A percentile compares a stretch with the other conserved stretches of the same genome.
These are phyloP conservation scores for Eremochloa ophiuroides DNA, from an alignment of 176 grass and related monocot species.

Conservation along the genomic window DNA sequence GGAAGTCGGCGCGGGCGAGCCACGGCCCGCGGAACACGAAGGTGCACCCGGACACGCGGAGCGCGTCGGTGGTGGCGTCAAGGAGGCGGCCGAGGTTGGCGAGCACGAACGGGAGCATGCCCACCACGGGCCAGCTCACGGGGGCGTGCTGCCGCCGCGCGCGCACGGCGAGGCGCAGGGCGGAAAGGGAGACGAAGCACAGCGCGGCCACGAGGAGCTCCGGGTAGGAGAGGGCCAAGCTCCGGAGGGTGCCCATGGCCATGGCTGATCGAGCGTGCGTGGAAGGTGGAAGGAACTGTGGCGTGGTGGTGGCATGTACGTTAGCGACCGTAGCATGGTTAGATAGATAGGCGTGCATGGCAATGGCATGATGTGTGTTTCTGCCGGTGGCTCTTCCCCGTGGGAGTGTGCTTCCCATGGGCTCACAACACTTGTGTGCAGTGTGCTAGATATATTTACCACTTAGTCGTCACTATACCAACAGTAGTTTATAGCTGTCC, in stretches of 20 bases:
- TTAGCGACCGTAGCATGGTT: background rate
- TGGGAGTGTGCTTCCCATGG: background rate
- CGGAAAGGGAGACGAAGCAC: background rate
- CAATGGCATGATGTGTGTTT: constrained; percentile 1
- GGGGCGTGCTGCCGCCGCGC: background rate
- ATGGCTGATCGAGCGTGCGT: background rate
- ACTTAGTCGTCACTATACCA: too few relatives aligned
- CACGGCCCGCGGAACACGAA: constrained; percentile 50
- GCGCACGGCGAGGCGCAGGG: constrained; percentile 6
- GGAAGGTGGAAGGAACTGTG: background rate
- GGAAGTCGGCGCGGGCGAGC: constrained; percentile 30
- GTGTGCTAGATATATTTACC: too few relatives aligned
- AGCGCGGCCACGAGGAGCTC: background rate
- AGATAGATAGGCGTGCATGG: background rate
- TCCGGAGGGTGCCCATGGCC: constrained; percentile 2
- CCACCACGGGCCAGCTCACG: constrained; percentile 49
- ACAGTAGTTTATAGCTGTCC: too few relatives aligned
- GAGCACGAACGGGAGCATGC: constrained; percentile 49
- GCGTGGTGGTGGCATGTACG: background rate
- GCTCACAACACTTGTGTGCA: background rate
- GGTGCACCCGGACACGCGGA: constrained; percentile 30
- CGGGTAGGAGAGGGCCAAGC: constrained; percentile 2
- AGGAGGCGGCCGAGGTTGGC: constrained; percentile 11
- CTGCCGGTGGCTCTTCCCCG: background rate
- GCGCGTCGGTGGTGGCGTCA: constrained; percentile 25